Conservation (phyloP, 805 yeast species). For the Saccharomyces kudriavzevii region DNA sequence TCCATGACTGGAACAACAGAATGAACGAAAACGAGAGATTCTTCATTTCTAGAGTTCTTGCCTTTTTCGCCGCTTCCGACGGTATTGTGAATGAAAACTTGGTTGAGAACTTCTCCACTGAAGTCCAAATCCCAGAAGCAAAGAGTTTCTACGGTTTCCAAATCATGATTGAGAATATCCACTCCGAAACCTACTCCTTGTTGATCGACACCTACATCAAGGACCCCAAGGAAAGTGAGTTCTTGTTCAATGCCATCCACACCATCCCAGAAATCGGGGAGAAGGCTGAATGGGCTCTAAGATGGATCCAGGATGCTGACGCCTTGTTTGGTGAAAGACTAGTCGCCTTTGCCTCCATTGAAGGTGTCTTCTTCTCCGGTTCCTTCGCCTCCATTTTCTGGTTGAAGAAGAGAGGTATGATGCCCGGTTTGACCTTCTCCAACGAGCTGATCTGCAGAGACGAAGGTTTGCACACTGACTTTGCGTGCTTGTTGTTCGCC, state of each 20-base stretch:
- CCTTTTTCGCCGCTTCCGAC: conserved; percentile 97
- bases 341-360: conserved; percentile 97
- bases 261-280: conserved; percentile 92
- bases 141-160: conserved; percentile 98
- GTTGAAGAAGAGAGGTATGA: conserved; percentile 97
- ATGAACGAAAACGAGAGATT: conserved; percentile 87
- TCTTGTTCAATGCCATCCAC: conserved; percentile 89
- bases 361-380: conserved; percentile 97
- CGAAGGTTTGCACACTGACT: conserved; percentile 97
- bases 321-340: conserved; percentile 92
- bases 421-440: conserved; percentile 98
- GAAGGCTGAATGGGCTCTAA: conserved; percentile 98
- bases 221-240: conserved; percentile 89
- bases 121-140: conserved; percentile 95
- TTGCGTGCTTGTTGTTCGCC: conserved; percentile 90
- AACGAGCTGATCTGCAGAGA: conserved; percentile 96
- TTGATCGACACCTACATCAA: conserved; percentile 91
- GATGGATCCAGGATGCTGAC: conserved; percentile 87
- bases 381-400: conserved; percentile 97
- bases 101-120: conserved; percentile 95
- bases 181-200: conserved; percentile 92
- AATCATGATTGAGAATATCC: conserved; percentile 99
- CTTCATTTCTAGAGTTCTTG: conserved; percentile 86
- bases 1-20: conserved; percentile 84
- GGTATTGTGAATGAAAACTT: conserved; percentile 97